Base-by-base conservation (phyloP, 208 protist genomes). In the Acanthamoeba triangularis region DNA sequence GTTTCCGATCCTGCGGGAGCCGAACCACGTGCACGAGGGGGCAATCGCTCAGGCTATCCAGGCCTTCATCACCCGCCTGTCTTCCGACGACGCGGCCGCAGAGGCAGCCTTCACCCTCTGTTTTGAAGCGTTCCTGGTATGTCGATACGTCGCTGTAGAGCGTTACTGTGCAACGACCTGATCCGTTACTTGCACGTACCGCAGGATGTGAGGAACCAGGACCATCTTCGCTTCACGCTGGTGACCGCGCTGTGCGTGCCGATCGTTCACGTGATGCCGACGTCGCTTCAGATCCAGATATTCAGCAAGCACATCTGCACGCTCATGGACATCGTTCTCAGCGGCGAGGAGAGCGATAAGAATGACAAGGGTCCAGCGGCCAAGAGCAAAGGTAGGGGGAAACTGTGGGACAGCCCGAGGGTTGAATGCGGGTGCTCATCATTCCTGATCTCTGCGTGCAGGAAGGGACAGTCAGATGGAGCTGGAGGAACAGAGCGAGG, bases 1-100 rank as follows among this genome's bases (percentile, higher is more conserved):
- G 37, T 91, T 97, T n/a, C 96, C 94, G 30, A 44, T 96, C 3
- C 74, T 97, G 30, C 94, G 95, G 11, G 96, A 97, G 65, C 23
- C 16, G 5, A 88, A 96, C 93, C 96, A 97, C 80, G 65, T 59
- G 1, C 93, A 96, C 82, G 56, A 94, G 25, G 30, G 10, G 13
- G 61, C 67, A 52, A 96, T 97, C 14, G 78, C 80, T 41, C 41
- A 65, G 25, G 93, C 82, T 1, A 56, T 97, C 23, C 56, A 93
- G 30, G 85, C 59, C 78, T 78, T 94, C 23, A 78, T 97, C 18
- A 23, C 41, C 20, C 52, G 88, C 16, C 88, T 93, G 8, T 76
- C 67, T 6, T 94, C 84, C 30, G 90, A 56, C 61, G 95, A 96
- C 35, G 28, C 4, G 1, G 65, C 90, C 37, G 72, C 84, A 0